These are phyloP conservation scores for Lasiosphaeria hispida DNA, from an alignment of 495 filamentous ascomycete species.

Conservation along the genomic window DNA sequence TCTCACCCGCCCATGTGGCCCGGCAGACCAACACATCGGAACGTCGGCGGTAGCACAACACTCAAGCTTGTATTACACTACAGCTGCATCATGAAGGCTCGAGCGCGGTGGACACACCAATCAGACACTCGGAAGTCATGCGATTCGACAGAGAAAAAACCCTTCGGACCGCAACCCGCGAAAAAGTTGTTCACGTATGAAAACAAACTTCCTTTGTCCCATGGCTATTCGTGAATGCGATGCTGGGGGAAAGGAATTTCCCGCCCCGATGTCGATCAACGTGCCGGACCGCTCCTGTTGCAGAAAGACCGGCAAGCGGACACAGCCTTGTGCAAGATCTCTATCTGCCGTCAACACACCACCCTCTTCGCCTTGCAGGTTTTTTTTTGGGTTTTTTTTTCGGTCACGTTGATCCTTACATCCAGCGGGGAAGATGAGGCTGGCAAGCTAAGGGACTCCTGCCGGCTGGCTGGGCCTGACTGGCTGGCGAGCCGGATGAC, in stretches of 20 bases:
- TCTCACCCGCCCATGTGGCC: neutral
- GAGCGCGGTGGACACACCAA: conserved; percentile 1
- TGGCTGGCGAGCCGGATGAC: neutral
- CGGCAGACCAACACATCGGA: conserved; percentile 6
- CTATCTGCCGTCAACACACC: too few relatives aligned
- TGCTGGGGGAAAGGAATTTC: too few relatives aligned
- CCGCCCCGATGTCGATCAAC: too few relatives aligned
- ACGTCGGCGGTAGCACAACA: neutral
- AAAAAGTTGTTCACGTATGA: neutral
- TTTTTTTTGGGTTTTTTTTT: too few relatives aligned
- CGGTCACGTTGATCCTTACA: too few relatives aligned
- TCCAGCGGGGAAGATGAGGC: too few relatives aligned
- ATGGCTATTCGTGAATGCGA: neutral
- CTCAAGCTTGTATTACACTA: neutral
- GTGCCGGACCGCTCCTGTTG: too few relatives aligned
- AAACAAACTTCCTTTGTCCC: neutral
- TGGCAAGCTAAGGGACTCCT: neutral
- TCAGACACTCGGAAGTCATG: neutral
- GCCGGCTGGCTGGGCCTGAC: neutral
- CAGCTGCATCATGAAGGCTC: neutral
- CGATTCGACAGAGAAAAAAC: neutral
- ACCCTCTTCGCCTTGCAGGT: too few relatives aligned
- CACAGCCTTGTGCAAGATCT: too few relatives aligned
- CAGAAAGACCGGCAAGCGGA: too few relatives aligned
- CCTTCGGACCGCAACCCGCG: neutral